These are phyloP conservation scores for Zizania palustris DNA, from an alignment of 202 grass and related monocot species.

Conservation along the genomic window DNA sequence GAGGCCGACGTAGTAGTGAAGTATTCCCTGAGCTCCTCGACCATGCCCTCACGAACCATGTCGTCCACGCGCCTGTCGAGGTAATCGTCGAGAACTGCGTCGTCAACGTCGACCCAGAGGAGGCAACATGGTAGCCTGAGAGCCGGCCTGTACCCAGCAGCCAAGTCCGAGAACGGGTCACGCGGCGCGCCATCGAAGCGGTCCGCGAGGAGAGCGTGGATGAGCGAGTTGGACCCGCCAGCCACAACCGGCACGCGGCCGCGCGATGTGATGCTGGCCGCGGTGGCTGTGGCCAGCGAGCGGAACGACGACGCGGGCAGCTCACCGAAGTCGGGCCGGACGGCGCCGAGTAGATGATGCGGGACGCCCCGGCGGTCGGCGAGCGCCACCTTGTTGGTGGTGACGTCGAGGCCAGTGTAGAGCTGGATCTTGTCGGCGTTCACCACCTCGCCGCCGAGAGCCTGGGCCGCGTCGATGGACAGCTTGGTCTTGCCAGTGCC, in stretches of 20 bases:
- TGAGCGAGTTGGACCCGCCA: constrained; percentile 88
- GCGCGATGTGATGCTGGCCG: constrained; percentile 45
- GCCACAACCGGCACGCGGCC: constrained; percentile 68
- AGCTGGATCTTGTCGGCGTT: constrained; percentile 98
- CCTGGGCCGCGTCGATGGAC: constrained; percentile 72
- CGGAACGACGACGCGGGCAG: constrained; percentile 47
- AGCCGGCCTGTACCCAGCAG: constrained; percentile 29
- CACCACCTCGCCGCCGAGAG: constrained; percentile 72
- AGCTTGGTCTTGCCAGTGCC: constrained; percentile 93
- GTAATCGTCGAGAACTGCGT: constrained; percentile 58
- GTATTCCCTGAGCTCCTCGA: constrained; percentile 70
- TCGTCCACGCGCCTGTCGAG: constrained; percentile 85
- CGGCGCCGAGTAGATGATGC: constrained; percentile 78
- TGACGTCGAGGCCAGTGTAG: constrained; percentile 80
- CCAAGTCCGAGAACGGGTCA: constrained; percentile 43
- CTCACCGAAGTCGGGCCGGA: constrained; percentile 49
- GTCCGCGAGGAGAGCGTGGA: constrained; percentile 69
- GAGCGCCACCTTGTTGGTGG: constrained; percentile 82
- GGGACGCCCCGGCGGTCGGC: constrained; percentile 62
- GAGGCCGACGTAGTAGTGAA: constrained; percentile 50
- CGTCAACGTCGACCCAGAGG: constrained; percentile 84
- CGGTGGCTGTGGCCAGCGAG: constrained; percentile 40
- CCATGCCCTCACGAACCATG: constrained; percentile 79
- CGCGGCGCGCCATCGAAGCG: constrained; percentile 1
- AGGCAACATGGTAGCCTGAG: constrained; percentile 71